These are phyloP conservation scores for Alternaria postmessia DNA, from an alignment of 2,329 filamentous ascomycete genomes.

Conservation along the genomic window DNA sequence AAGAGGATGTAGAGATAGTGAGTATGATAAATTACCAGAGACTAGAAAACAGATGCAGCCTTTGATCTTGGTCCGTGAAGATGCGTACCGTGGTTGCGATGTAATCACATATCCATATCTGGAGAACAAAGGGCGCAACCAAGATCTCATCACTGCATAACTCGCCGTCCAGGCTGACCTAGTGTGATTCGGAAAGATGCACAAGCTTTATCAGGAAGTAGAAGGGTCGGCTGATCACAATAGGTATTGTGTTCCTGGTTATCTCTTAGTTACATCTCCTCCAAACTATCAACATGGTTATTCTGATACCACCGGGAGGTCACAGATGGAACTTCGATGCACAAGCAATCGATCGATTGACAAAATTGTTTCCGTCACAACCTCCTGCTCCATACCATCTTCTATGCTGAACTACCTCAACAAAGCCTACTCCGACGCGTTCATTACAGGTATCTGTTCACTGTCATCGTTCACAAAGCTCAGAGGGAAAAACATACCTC, in stretches of 20 bases:
- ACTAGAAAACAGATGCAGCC: neutral
- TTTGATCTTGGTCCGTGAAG: neutral
- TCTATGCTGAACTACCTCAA: neutral
- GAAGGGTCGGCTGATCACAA: neutral
- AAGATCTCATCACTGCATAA: neutral
- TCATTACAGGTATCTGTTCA: neutral
- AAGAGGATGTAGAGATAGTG: too few relatives aligned
- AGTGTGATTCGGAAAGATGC: neutral
- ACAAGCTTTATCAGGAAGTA: neutral
- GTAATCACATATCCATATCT: neutral
- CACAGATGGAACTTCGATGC: too few relatives aligned
- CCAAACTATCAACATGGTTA: too few relatives aligned
- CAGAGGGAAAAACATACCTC: neutral
- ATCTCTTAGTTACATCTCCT: neutral
- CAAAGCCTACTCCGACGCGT: too few relatives aligned
- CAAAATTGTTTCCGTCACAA: too few relatives aligned
- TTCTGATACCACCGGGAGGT: neutral
- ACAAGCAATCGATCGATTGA: too few relatives aligned
- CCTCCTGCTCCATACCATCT: neutral
- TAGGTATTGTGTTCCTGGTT: neutral
- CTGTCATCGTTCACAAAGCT: neutral
- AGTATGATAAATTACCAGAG: fast-evolving
- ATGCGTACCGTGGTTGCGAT: neutral
- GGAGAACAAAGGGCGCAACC: neutral
- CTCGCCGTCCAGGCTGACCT: neutral